Conservation (phyloP, 768 basidiomycete species). For the Termitomyces heimii region DNA sequence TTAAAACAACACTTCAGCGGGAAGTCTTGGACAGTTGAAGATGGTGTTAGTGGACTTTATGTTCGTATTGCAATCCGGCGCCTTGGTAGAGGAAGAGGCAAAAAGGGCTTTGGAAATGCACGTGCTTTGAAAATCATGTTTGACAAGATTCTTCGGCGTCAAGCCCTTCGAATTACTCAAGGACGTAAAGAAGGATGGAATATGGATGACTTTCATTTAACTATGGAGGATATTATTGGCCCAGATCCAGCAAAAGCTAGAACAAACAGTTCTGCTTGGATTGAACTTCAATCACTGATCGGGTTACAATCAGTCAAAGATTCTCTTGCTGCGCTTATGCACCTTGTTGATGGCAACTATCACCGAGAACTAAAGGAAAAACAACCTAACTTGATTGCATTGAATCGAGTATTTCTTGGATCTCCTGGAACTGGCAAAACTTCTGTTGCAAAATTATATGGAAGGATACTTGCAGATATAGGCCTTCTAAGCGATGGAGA, state of each 20-base stretch:
- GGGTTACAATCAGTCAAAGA: conserved; percentile 41
- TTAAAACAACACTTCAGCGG: not conserved
- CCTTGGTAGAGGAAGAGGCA: not conserved
- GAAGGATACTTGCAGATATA: not conserved
- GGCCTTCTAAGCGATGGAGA: conserved; percentile 1
- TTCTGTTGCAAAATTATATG: not conserved
- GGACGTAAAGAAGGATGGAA: not conserved
- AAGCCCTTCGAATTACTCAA: not conserved
- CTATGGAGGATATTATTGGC: not conserved
- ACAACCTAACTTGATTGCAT: not conserved
- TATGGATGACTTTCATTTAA: not conserved
- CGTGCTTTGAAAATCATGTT: not conserved
- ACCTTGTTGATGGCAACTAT: not conserved
- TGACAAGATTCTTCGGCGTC: not conserved
- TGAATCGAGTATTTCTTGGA: not conserved
- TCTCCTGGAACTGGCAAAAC: conserved; percentile 11
- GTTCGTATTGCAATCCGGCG: not conserved
- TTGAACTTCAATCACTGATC: not conserved
- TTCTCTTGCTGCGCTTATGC: conserved; percentile 30
- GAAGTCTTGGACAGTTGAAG: not conserved
- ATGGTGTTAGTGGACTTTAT: not conserved
- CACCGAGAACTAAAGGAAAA: not conserved
- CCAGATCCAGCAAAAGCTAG: not conserved
- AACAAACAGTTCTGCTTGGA: not conserved
- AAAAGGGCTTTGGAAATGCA: not conserved